Percentiles rank a stretch among this genome's conserved stretches.
Conservation (phyloP, 495 filamentous ascomycete genomes). For the Aspergillus campestris region DNA sequence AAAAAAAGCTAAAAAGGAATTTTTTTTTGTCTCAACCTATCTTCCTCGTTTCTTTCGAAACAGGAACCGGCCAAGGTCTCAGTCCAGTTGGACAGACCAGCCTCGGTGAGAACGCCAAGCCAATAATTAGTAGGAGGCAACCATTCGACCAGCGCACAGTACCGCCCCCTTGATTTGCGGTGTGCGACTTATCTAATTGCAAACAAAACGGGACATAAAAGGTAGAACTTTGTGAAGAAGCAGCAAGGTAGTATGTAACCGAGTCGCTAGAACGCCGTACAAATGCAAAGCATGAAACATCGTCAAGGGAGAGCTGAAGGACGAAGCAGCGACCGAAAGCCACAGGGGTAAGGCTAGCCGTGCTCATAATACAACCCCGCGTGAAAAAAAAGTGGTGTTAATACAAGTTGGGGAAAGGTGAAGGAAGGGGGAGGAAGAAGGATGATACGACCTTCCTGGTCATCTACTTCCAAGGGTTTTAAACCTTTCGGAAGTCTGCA, state of each 20-base stretch:
- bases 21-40: conserved; percentile 11
- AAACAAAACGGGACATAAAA: conserved; percentile 13
- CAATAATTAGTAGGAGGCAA: conserved; percentile 35
- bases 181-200: conserved; percentile 47
- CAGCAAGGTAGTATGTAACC: conserved; percentile 12
- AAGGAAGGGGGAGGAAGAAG: conserved; percentile 32
- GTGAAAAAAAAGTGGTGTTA: conserved; percentile 38
- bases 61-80: too few relatives aligned
- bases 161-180: conserved; percentile 37
- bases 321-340: conserved; percentile 5
- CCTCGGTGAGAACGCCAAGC: conserved; percentile 10
- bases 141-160: conserved; percentile 59
- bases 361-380: conserved; percentile 41
- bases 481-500: conserved; percentile 61
- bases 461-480: conserved; percentile 13
- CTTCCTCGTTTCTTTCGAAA: too few relatives aligned
- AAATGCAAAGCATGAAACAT: conserved; percentile 40
- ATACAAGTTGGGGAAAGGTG: conserved; percentile 44
- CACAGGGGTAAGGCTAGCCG: conserved; percentile 16
- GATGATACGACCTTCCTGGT: conserved; percentile 16
- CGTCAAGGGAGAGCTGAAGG: conserved; percentile 17
- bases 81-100: background rate
- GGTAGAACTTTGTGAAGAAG: conserved; percentile 9
- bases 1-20: background rate
- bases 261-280: conserved; percentile 44